A percentile compares a stretch with the other conserved stretches of the same genome.
phyloP scores from a whole-genome alignment of 2,329 filamentous ascomycete genomes.

The Endoconidiophora polonica region DNA sequence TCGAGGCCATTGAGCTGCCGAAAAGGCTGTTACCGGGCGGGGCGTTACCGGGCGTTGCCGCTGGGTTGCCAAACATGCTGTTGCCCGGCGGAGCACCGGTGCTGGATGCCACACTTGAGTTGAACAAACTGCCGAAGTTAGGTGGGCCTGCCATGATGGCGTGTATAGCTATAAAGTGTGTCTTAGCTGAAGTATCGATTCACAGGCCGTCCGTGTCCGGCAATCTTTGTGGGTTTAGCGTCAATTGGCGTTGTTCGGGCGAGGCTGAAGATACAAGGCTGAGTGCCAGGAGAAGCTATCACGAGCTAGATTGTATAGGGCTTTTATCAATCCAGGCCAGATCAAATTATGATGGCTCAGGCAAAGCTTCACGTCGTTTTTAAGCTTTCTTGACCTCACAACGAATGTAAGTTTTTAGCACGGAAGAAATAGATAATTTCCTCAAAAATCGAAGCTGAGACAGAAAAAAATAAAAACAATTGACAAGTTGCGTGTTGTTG shows the following conservation, averaged over 20 bases:
- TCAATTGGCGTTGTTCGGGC: not conserved
- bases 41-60: slow-evolving; percentile 13
- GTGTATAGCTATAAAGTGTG: too few relatives aligned
- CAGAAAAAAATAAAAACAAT: too few relatives aligned
- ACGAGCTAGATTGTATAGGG: not conserved
- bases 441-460: too few relatives aligned
- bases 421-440: too few relatives aligned
- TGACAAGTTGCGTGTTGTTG: too few relatives aligned
- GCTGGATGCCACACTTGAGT: slow-evolving; percentile 11
- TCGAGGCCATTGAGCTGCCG: slow-evolving; percentile 15
- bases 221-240: not conserved
- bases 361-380: too few relatives aligned
- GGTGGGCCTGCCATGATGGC: slow-evolving; percentile 2
- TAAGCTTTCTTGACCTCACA: too few relatives aligned
- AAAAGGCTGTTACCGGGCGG: slow-evolving; percentile 15
- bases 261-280: slow-evolving; percentile 1
- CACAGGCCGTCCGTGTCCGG: too few relatives aligned
- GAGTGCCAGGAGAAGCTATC: not conserved
- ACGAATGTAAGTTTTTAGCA: too few relatives aligned
- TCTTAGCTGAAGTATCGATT: too few relatives aligned
- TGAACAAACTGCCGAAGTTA: slow-evolving; percentile 10
- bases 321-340: too few relatives aligned
- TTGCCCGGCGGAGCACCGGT: slow-evolving; percentile 8
- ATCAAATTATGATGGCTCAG: too few relatives aligned
- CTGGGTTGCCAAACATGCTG: slow-evolving; percentile 18